Conservation (phyloP, 805 yeast genomes). For the Metschnikowia kofuensis region DNA sequence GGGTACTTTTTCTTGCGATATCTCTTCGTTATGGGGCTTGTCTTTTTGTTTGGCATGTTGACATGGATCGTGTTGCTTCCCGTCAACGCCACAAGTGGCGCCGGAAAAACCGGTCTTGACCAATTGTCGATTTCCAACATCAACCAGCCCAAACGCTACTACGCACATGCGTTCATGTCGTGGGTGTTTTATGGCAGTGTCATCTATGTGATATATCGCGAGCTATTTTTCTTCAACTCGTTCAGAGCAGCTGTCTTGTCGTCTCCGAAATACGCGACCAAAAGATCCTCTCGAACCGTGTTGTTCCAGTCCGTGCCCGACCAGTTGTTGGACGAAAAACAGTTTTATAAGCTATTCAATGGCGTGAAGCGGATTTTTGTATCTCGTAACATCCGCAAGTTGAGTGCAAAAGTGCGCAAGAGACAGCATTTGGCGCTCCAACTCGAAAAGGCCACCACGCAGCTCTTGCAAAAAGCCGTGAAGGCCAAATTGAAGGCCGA, state of each 20-base stretch:
- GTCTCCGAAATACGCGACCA: conserved; percentile 75
- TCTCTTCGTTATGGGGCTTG: conserved; percentile 51
- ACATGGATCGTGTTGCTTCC: conserved; percentile 76
- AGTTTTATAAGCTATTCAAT: conserved; percentile 69
- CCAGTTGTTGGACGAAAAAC: conserved; percentile 65
- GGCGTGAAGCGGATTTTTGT: conserved; percentile 85
- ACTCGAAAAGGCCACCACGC: conserved; percentile 66
- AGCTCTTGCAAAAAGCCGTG: conserved; percentile 57
- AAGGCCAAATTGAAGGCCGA: conserved; percentile 62
- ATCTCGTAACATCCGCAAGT: conserved; percentile 58
- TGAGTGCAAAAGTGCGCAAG: conserved; percentile 53
- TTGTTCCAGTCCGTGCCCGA: conserved; percentile 83
- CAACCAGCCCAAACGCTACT: conserved; percentile 57
- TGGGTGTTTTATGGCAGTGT: conserved; percentile 75
- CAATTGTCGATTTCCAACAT: conserved; percentile 77
- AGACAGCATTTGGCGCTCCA: conserved; percentile 58
- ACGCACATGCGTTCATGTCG: conserved; percentile 79
- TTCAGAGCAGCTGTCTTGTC: conserved; percentile 75
- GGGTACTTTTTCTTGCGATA: conserved; percentile 89
- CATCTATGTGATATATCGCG: conserved; percentile 76
- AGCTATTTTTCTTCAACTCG: conserved; percentile 72
- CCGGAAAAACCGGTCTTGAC: conserved; percentile 65
- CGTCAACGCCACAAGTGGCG: conserved; percentile 71
- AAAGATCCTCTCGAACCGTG: conserved; percentile 75
- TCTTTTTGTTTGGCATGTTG: conserved; percentile 46